Percentiles rank a stretch among this genome's conserved stretches.
Conservation (phyloP, 192 early-diverging fungal genomes). For the Coemansia sp. region DNA sequence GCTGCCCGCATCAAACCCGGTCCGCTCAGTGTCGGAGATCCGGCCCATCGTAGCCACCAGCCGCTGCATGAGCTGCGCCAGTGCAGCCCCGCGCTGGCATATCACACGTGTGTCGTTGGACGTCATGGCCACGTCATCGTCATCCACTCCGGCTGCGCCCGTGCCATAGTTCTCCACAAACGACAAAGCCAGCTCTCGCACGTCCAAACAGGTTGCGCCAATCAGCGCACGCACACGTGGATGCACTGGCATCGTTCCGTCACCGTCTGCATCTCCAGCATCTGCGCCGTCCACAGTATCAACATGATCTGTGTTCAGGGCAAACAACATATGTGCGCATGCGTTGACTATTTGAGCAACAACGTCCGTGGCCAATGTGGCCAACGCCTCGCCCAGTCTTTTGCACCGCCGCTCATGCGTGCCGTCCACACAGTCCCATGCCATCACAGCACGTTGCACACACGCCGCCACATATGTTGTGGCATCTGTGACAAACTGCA, state of each 20-base stretch:
- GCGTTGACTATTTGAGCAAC: constrained; percentile 21
- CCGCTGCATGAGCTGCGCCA: constrained; percentile 20
- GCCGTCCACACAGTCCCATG: constrained; percentile 9
- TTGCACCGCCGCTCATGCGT: constrained; percentile 7
- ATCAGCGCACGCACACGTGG: constrained; percentile 12
- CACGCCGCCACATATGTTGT: constrained; percentile 29
- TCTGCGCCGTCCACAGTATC: not conserved
- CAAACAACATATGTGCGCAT: constrained; percentile 15
- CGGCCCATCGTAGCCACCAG: constrained; percentile 18
- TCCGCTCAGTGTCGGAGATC: not conserved
- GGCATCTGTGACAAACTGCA: constrained; percentile 48
- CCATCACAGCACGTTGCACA: constrained; percentile 20
- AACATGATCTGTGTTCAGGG: constrained; percentile 1
- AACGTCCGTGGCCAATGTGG: constrained; percentile 22
- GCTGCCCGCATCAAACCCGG: constrained; percentile 2
- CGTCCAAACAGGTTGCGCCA: not conserved
- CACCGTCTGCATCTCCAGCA: not conserved
- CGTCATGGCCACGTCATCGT: not conserved
- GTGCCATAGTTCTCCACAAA: not conserved
- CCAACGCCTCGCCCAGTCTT: constrained; percentile 25
- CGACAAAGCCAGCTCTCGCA: constrained; percentile 8
- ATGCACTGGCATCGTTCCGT: constrained; percentile 8
- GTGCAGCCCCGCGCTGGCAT: constrained; percentile 11
- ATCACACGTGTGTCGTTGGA: not conserved
- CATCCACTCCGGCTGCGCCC: not conserved